Evolutionary conservation across 306 rosid genomes (phyloP).

Genomic region (Rosa persica): DNA sequence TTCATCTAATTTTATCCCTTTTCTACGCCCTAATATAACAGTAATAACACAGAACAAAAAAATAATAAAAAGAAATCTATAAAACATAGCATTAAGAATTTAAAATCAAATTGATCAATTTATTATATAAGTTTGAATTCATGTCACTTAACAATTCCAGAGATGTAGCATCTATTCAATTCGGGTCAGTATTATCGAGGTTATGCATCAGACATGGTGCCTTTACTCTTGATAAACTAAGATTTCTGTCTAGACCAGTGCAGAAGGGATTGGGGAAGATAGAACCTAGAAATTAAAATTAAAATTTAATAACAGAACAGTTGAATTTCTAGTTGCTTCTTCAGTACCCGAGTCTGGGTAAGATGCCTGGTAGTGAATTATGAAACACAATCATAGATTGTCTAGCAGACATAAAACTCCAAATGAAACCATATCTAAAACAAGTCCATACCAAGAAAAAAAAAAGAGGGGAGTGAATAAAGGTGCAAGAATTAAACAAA

Average conservation of each 20-base stretch:
- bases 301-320: background rate
- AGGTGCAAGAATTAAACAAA: background rate
- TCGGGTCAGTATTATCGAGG: background rate
- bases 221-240: background rate
- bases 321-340: background rate
- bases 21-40: background rate
- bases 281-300: background rate
- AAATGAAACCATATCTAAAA: background rate
- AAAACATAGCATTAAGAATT: background rate
- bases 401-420: background rate
- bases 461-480: background rate
- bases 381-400: background rate
- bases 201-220: background rate
- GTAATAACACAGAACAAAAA: background rate
- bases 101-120: background rate
- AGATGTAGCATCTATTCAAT: background rate
- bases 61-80: background rate
- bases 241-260: background rate
- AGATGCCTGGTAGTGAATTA: background rate
- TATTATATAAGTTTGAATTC: too few relatives aligned
- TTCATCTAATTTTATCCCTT: background rate
- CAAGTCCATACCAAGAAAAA: background rate
- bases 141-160: background rate
- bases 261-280: background rate
- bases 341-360: background rate